These are phyloP conservation scores for Trametes pubescens DNA, from an alignment of 1,284 basidiomycete genomes.

Conservation along the genomic window DNA sequence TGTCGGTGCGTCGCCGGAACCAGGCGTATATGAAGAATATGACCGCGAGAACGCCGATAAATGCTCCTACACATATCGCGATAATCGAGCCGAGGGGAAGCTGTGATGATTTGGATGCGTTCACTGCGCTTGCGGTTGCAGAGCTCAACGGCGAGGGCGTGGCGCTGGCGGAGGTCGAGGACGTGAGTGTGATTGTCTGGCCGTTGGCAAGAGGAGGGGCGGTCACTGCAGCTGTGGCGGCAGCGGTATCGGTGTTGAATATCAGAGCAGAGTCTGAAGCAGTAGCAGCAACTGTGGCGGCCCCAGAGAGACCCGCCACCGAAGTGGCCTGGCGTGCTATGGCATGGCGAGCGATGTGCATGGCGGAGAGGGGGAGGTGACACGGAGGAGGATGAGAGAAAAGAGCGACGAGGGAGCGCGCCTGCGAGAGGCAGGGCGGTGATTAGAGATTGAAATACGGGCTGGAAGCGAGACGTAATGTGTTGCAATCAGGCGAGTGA, in stretches of 20 bases:
- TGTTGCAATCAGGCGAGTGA: slow-evolving; percentile 5
- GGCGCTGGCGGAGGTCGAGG: slow-evolving; percentile 20
- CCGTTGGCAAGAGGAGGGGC: slow-evolving; percentile 24
- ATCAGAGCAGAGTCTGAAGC: slow-evolving; percentile 18
- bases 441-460: slow-evolving; percentile 30
- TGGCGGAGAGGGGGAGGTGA: slow-evolving; percentile 31
- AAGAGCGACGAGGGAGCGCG: slow-evolving; percentile 42
- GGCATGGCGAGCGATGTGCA: slow-evolving; percentile 36
- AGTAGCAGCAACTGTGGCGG: slow-evolving; percentile 1
- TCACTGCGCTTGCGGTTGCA: slow-evolving; percentile 7
- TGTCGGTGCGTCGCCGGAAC: slow-evolving; percentile 37
- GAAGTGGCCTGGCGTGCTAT: slow-evolving; percentile 22
- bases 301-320: slow-evolving; percentile 10
- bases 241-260: slow-evolving; percentile 29
- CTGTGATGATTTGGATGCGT: slow-evolving; percentile 26
- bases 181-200: slow-evolving; percentile 25
- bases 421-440: slow-evolving; percentile 34
- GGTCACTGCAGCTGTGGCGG: neutral
- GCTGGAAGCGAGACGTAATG: slow-evolving; percentile 25
- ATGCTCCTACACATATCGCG: slow-evolving; percentile 45
- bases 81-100: slow-evolving; percentile 44
- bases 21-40: slow-evolving; percentile 41
- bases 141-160: slow-evolving; percentile 25
- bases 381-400: slow-evolving; percentile 31
- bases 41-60: slow-evolving; percentile 40